phyloP scores from a whole-genome alignment of 192 early-diverging fungal genomes.

The Linnemannia schmuckeri region DNA sequence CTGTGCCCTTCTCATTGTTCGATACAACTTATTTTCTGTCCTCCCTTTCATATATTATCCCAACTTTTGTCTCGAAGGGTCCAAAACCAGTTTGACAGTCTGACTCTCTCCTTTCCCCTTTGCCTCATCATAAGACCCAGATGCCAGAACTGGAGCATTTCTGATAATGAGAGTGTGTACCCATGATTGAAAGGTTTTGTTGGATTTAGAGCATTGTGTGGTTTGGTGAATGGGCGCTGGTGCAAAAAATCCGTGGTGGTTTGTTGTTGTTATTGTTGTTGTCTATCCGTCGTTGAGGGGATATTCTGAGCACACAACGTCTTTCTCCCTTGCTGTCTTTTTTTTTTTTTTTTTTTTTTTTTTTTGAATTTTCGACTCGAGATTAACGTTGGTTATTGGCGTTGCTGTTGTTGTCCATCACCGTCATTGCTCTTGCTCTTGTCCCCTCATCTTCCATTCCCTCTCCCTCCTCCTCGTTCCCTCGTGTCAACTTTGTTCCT shows the following conservation, averaged over 20 bases:
- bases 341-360: neutral
- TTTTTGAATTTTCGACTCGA: neutral
- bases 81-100: neutral
- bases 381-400: neutral
- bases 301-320: too few species aligned
- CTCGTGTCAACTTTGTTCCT: constrained; percentile 18
- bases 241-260: neutral
- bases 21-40: neutral
- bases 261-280: neutral
- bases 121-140: too few species aligned
- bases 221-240: neutral
- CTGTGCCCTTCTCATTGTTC: neutral
- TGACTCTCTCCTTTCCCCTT: neutral
- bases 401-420: neutral
- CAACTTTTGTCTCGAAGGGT: neutral
- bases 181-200: too few species aligned
- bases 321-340: too few species aligned
- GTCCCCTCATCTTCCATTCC: neutral
- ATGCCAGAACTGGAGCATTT: neutral
- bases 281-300: neutral
- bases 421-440: too few species aligned
- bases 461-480: neutral
- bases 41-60: neutral
- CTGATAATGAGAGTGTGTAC: too few species aligned
- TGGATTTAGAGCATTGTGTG: too few species aligned